phyloP scores from a whole-genome alignment of 345 rosid genomes.

The Streptanthus diversifolius region DNA sequence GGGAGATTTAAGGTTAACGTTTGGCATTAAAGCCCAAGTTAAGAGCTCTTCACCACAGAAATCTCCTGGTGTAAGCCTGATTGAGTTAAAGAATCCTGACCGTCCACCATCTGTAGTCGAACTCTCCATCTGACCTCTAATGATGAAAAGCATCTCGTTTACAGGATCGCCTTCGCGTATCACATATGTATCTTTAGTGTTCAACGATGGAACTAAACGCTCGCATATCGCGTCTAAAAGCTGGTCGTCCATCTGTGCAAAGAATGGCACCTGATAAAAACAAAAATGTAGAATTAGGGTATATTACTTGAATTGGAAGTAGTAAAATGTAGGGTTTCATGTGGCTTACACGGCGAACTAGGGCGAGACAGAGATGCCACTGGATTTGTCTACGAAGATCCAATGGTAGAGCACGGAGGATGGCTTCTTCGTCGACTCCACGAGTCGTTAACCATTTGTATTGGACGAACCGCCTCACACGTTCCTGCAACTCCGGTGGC shows the following conservation, averaged over 20 bases:
- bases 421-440: constrained; percentile 82
- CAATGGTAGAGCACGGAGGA: constrained; percentile 59
- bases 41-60: constrained; percentile 88
- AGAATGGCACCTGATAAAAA: constrained; percentile 63
- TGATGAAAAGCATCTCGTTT: constrained; percentile 79
- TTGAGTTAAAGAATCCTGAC: constrained; percentile 73
- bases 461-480: constrained; percentile 76
- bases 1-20: constrained; percentile 55
- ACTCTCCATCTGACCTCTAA: constrained; percentile 88
- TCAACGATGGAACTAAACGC: constrained; percentile 68
- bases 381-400: constrained; percentile 79
- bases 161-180: constrained; percentile 86
- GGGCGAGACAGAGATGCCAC: constrained; percentile 75
- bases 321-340: background rate
- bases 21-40: constrained; percentile 76
- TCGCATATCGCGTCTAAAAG: constrained; percentile 85
- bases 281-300: background rate
- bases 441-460: constrained; percentile 81
- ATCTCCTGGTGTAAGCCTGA: constrained; percentile 64
- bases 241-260: constrained; percentile 85
- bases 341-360: constrained; percentile 75
- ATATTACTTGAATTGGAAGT: background rate
- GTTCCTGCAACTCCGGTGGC: constrained; percentile 69
- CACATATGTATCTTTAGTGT: constrained; percentile 58
- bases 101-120: constrained; percentile 84